Base-by-base conservation (phyloP, 2,329 filamentous ascomycete genomes). In the Colletotrichum sp. region DNA sequence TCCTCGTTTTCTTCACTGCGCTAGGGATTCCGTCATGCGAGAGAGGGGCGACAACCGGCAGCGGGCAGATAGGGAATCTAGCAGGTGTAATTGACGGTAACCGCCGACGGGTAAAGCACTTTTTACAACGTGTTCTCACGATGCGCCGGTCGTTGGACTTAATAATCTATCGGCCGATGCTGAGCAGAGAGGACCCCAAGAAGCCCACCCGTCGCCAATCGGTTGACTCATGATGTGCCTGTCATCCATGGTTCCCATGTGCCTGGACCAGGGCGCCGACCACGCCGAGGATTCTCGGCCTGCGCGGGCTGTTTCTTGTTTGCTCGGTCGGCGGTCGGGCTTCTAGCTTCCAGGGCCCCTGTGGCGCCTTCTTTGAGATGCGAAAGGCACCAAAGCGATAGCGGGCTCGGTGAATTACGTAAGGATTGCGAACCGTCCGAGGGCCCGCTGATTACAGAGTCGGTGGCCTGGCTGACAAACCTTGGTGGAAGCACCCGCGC, bases 181-280 rank as follows among this genome's bases (percentile, higher is more conserved):
- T 52, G 44, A 52, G 44, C 6, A 21, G 44, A 1, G n/a, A 49
- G 44, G 10, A 21, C 44, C 10, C 52, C 63, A 44, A 72, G 70
- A 32, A 60, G 44, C 44, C 55, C 30, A 30, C 71, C 39, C 64
- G 32, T 39, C 52, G 59, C 44, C 32, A 24, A 60, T 64, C 71
- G 59, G 72, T 74, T 74, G 72, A 74, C 72, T 71, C 72, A 71
- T 74, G 63, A 44, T 68, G 55, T 64, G 70, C 70, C 60, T 72
- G 70, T 72, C 49, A 68, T 49, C 62, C 62, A 60, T 68, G 34
- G 57, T 60, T 39, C 34, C 62, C 62, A 60, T 72, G 34, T 65
- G 67, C 55, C 34, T 44, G 57, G 10, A 52, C 63, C 65, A 63
- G 57, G 36, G n/a, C 52, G 39, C 73, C 72, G 63, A 75, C 18